Evolutionary conservation across 495 filamentous ascomycete genomes (phyloP).

Genomic region (Cladorrhinum samala): DNA sequence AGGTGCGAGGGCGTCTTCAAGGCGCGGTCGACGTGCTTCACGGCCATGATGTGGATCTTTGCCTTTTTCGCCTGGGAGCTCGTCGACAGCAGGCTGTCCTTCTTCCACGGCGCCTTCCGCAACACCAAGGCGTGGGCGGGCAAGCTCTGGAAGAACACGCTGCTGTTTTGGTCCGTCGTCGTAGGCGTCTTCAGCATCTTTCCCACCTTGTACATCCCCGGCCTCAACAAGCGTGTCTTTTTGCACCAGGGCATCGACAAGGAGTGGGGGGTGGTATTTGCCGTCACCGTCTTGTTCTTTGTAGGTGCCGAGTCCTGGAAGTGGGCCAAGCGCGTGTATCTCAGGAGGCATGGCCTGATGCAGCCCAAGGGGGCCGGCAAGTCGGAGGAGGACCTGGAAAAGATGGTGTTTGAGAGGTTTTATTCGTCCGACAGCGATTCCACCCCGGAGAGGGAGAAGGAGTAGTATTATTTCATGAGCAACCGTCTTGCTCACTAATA

Average conservation of each 20-base stretch:
- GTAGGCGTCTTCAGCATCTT: slow-evolving; percentile 63
- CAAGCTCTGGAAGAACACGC: slow-evolving; percentile 63
- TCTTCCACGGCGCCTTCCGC: slow-evolving; percentile 58
- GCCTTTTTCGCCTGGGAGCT: slow-evolving; percentile 72
- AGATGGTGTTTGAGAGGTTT: slow-evolving; percentile 8
- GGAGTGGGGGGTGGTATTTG: slow-evolving; percentile 64
- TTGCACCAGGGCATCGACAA: slow-evolving; percentile 65
- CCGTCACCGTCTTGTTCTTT: slow-evolving; percentile 55
- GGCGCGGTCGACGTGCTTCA: slow-evolving; percentile 70
- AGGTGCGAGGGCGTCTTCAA: slow-evolving; percentile 62
- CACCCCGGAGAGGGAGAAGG: neutral
- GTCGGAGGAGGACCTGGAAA: slow-evolving; percentile 10
- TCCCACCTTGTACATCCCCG: slow-evolving; percentile 67
- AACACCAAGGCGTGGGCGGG: slow-evolving; percentile 44
- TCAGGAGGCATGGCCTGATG: slow-evolving; percentile 5
- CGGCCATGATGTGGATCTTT: slow-evolving; percentile 65
- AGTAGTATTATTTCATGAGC: neutral
- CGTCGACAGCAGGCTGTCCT: slow-evolving; percentile 58
- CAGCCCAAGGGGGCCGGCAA: slow-evolving; percentile 1
- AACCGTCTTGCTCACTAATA: too few relatives aligned
- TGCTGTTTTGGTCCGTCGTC: slow-evolving; percentile 68
- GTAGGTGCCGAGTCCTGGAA: slow-evolving; percentile 57
- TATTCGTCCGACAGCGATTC: slow-evolving; percentile 7
- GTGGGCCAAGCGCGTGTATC: slow-evolving; percentile 7
- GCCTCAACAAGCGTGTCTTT: slow-evolving; percentile 62